Evolutionary conservation across 768 basidiomycete genomes (phyloP).

Genomic region (Suillus tomentosus): DNA sequence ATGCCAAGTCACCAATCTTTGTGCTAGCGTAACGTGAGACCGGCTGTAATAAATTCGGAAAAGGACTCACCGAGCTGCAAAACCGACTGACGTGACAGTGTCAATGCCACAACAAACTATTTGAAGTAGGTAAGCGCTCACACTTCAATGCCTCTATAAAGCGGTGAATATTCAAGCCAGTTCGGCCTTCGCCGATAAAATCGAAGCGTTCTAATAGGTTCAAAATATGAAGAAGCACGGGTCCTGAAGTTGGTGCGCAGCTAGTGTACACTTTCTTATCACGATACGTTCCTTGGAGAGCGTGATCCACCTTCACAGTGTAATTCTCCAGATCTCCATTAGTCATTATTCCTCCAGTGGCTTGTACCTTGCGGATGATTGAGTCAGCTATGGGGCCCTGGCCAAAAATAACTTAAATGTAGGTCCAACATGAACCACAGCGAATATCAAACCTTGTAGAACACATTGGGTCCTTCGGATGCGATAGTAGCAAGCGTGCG

Average conservation of each 20-base stretch:
- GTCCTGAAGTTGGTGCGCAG: constrained; percentile 84
- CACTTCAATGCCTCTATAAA: constrained; percentile 86
- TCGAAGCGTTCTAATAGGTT: constrained; percentile 83
- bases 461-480: constrained; percentile 71
- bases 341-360: constrained; percentile 80
- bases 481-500: constrained; percentile 76
- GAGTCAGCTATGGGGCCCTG: constrained; percentile 83
- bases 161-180: constrained; percentile 73
- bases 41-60: neutral
- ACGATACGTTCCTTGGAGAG: constrained; percentile 77
- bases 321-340: constrained; percentile 75
- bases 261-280: constrained; percentile 82
- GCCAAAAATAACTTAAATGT: constrained; percentile 18
- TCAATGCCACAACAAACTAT: constrained; percentile 18
- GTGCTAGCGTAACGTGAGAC: constrained; percentile 53
- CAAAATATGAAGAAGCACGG: constrained; percentile 90
- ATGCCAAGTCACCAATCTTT: constrained; percentile 78
- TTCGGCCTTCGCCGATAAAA: constrained; percentile 49
- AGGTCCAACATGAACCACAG: constrained; percentile 14
- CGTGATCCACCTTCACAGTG: constrained; percentile 64
- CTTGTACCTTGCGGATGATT: constrained; percentile 67
- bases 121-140: constrained; percentile 33
- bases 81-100: constrained; percentile 48
- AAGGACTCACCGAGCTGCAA: constrained; percentile 55
- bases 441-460: constrained; percentile 64